These are phyloP conservation scores for Ascochyta viciae-villosae DNA, from an alignment of 2,329 filamentous ascomycete species.

Conservation along the genomic window DNA sequence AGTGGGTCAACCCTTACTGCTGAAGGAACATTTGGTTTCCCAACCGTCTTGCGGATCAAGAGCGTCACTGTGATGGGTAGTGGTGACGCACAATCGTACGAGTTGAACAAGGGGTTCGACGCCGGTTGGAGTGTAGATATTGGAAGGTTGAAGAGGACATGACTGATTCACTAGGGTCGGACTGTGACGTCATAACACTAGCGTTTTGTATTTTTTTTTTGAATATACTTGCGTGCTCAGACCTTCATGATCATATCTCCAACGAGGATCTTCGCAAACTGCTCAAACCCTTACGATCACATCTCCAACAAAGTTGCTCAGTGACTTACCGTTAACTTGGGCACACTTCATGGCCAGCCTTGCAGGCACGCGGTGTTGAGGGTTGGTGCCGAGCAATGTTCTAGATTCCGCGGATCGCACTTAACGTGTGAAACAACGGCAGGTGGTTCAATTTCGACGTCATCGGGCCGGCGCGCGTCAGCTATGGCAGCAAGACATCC, in stretches of 20 bases:
- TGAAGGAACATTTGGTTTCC: constrained; percentile 63
- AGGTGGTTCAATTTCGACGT: constrained; percentile 3
- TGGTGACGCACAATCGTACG: constrained; percentile 27
- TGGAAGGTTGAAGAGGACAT: constrained; percentile 10
- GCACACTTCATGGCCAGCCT: background rate
- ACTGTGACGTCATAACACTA: constrained; percentile 9
- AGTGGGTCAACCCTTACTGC: constrained; percentile 59
- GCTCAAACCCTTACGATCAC: background rate
- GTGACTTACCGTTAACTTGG: background rate
- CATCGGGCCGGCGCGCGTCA: background rate
- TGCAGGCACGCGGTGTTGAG: background rate
- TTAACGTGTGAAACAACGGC: constrained; percentile 2
- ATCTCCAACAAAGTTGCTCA: background rate
- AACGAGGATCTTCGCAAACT: background rate
- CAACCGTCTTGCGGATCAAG: constrained; percentile 29
- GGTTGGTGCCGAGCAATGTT: background rate
- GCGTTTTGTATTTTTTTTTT: background rate
- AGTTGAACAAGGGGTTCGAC: constrained; percentile 32
- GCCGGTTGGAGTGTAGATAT: constrained; percentile 31
- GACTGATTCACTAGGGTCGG: background rate
- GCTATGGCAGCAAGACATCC: background rate
- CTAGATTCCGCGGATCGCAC: constrained; percentile 7
- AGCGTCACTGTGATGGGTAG: constrained; percentile 34
- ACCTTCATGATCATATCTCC: background rate
- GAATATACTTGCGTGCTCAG: background rate